Conservation (phyloP, 306 rosid genomes). For the Medicago ruthenica region DNA sequence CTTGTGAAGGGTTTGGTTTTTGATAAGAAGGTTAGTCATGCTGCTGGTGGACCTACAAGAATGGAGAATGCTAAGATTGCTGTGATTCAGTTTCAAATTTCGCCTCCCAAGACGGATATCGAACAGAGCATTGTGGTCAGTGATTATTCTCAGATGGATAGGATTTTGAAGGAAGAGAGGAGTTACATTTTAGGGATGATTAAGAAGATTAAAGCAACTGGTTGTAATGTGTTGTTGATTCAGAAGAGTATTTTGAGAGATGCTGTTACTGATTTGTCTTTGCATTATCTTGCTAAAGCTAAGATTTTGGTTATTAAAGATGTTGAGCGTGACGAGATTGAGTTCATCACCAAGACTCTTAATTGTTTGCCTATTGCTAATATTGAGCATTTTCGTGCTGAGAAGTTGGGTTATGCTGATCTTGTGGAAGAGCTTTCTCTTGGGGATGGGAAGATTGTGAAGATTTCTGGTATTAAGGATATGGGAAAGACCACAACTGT, state of each 20-base stretch:
- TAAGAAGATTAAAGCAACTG: slow-evolving; percentile 83
- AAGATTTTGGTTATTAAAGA: slow-evolving; percentile 94
- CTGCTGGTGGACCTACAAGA: slow-evolving; percentile 90
- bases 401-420: slow-evolving; percentile 90
- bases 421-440: slow-evolving; percentile 88
- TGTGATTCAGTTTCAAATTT: slow-evolving; percentile 97
- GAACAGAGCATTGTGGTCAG: slow-evolving; percentile 94
- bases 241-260: slow-evolving; percentile 96
- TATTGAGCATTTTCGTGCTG: slow-evolving; percentile 83
- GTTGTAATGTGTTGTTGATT: slow-evolving; percentile 89
- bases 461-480: slow-evolving; percentile 86
- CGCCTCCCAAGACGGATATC: slow-evolving; percentile 90
- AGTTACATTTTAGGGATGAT: slow-evolving; percentile 90
- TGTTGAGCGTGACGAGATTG: slow-evolving; percentile 97
- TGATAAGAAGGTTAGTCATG: slow-evolving; percentile 92
- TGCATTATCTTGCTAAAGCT: slow-evolving; percentile 95
- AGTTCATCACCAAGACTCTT: slow-evolving; percentile 89
- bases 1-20: slow-evolving; percentile 80
- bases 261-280: slow-evolving; percentile 88
- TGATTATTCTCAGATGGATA: slow-evolving; percentile 96
- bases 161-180: slow-evolving; percentile 92
- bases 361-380: slow-evolving; percentile 94
- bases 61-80: slow-evolving; percentile 94
- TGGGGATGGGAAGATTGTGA: slow-evolving; percentile 98
- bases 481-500: slow-evolving; percentile 93